Evolutionary conservation across 306 rosid species (phyloP).

Genomic region (Pachyrhizus erosus): DNA sequence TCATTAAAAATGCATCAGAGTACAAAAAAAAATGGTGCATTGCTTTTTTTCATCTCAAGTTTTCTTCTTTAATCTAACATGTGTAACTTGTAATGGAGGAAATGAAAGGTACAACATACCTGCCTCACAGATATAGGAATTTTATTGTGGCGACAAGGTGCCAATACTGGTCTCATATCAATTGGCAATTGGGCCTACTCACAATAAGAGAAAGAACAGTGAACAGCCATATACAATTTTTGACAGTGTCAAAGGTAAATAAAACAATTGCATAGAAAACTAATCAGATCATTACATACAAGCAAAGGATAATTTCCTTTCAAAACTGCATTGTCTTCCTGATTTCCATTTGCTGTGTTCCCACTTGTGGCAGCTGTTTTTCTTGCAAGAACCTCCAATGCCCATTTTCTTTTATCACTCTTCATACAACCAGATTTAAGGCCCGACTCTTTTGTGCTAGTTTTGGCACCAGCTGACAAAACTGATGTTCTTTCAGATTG

Average conservation of each 20-base stretch:
- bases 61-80: background rate
- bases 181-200: constrained; percentile 88
- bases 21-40: too few species aligned
- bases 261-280: constrained; percentile 33
- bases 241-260: constrained; percentile 32
- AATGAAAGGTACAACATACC: constrained; percentile 60
- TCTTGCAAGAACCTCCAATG: constrained; percentile 89
- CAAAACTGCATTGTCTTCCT: constrained; percentile 62
- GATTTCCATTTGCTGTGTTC: constrained; percentile 54
- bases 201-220: constrained; percentile 51
- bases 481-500: constrained; percentile 48
- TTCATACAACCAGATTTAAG: constrained; percentile 58
- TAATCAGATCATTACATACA: constrained; percentile 61
- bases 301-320: constrained; percentile 89
- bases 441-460: constrained; percentile 49
- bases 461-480: constrained; percentile 61
- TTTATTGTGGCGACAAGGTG: constrained; percentile 76
- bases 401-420: constrained; percentile 94
- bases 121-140: constrained; percentile 87
- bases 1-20: constrained; percentile 12
- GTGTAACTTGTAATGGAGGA: constrained; percentile 15
- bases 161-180: constrained; percentile 87
- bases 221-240: constrained; percentile 39
- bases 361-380: constrained; percentile 66
- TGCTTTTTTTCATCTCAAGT: too few species aligned